These are phyloP conservation scores for Wickerhamomyces queroliae DNA, from an alignment of 805 yeast species.

Conservation along the genomic window DNA sequence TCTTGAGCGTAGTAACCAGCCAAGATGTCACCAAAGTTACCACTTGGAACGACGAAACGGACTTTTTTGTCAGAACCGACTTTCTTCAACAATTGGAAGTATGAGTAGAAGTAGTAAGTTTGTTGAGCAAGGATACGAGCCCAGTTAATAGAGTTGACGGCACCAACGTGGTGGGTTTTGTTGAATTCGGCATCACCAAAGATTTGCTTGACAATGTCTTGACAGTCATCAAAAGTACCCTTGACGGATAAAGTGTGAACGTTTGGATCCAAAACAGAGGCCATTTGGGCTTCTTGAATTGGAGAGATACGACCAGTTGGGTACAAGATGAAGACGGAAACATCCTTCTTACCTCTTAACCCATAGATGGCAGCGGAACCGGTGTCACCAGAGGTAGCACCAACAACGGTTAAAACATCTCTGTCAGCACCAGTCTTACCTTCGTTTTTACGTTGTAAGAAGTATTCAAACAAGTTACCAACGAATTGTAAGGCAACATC, in stretches of 20 bases:
- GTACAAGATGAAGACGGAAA: constrained; percentile 92
- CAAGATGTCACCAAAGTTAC: constrained; percentile 96
- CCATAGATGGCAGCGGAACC: constrained; percentile 99
- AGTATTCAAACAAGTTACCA: constrained; percentile 94
- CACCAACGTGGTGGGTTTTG: constrained; percentile 88
- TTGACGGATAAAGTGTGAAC: constrained; percentile 93
- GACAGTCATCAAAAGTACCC: constrained; percentile 98
- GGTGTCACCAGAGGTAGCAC: constrained; percentile 99
- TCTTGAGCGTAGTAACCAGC: constrained; percentile 94
- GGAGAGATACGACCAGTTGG: constrained; percentile 98
- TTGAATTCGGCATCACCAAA: constrained; percentile 90
- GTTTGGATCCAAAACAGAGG: constrained; percentile 87
- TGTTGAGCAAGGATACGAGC: constrained; percentile 97
- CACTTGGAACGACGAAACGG: constrained; percentile 92
- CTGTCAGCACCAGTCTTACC: constrained; percentile 49
- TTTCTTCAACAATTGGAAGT: constrained; percentile 59
- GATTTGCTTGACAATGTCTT: constrained; percentile 88
- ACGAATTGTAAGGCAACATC: constrained; percentile 98
- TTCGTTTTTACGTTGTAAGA: constrained; percentile 68
- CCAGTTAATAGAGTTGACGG: constrained; percentile 98
- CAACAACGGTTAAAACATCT: constrained; percentile 90
- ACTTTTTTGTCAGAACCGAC: constrained; percentile 39
- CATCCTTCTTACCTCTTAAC: constrained; percentile 92
- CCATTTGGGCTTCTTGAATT: constrained; percentile 97
- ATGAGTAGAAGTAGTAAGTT: constrained; percentile 92